Conservation (phyloP, 2,329 filamentous ascomycete genomes). For the Mollisiaceae sp. region DNA sequence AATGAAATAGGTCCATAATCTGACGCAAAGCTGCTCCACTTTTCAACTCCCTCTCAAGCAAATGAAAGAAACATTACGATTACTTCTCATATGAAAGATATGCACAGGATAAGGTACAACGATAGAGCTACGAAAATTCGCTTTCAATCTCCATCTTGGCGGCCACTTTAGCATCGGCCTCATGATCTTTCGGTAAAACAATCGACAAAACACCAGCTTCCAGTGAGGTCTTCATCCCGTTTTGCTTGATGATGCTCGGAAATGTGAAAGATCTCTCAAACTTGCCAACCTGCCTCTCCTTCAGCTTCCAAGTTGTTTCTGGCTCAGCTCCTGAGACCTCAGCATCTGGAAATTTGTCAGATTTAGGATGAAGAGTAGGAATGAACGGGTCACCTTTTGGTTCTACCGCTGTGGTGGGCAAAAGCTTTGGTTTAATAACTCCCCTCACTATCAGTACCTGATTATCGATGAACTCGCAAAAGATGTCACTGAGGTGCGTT, state of each 20-base stretch:
- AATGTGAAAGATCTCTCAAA: conserved; percentile 6
- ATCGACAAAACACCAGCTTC: neutral
- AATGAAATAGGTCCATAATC: neutral
- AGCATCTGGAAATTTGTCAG: neutral
- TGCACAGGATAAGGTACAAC: neutral
- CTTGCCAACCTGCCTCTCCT: conserved; percentile 2
- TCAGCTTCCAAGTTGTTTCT: neutral
- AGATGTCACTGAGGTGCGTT: neutral
- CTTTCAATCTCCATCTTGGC: conserved; percentile 1
- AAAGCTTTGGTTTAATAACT: neutral
- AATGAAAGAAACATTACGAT: neutral
- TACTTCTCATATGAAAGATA: neutral
- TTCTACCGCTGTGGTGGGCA: neutral
- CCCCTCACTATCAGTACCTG: neutral
- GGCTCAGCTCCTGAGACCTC: neutral
- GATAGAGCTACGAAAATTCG: neutral
- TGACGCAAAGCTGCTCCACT: neutral
- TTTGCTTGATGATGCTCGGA: neutral
- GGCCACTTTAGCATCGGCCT: neutral
- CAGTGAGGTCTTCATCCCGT: neutral
- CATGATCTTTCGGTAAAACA: neutral
- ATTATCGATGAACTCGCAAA: neutral
- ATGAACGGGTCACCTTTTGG: neutral
- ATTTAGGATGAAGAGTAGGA: neutral
- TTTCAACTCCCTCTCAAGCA: neutral